phyloP scores from a whole-genome alignment of 805 yeast species.

The Yamadazyma akitaensis region DNA sequence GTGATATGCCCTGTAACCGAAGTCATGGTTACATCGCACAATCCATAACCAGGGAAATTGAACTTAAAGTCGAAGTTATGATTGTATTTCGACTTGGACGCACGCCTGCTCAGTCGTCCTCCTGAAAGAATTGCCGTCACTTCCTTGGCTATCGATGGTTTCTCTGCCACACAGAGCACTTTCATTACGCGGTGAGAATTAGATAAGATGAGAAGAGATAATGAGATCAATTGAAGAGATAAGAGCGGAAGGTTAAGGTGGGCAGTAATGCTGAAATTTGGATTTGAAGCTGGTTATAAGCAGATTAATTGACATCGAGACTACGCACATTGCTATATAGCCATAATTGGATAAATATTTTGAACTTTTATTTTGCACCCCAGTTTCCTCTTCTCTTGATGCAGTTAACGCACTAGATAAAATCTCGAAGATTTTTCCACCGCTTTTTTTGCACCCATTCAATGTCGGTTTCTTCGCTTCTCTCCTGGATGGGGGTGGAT shows the following conservation, averaged over 20 bases:
- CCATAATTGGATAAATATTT: too few species aligned
- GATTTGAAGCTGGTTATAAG: too few species aligned
- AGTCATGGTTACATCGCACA: conserved; percentile 83
- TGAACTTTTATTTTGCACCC: too few species aligned
- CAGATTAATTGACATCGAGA: too few species aligned
- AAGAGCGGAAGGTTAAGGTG: not conserved
- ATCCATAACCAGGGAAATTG: conserved; percentile 59
- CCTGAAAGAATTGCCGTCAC: conserved; percentile 77
- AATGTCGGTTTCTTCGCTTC: not conserved
- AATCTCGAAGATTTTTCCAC: not conserved
- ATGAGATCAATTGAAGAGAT: not conserved
- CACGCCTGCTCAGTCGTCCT: conserved; percentile 49
- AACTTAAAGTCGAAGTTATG: conserved; percentile 77
- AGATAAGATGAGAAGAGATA: not conserved
- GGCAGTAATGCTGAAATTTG: not conserved
- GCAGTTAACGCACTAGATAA: too few species aligned
- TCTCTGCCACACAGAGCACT: conserved; percentile 94
- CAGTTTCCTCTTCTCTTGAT: too few species aligned
- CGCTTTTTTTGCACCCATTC: not conserved
- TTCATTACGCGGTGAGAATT: conserved; percentile 44
- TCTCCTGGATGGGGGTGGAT: not conserved
- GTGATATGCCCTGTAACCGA: conserved; percentile 86
- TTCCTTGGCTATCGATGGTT: conserved; percentile 89
- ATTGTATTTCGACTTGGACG: conserved; percentile 57
- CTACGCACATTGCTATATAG: not conserved